These are phyloP conservation scores for Kregervanrija delftensis DNA, from an alignment of 805 yeast species.

Conservation along the genomic window DNA sequence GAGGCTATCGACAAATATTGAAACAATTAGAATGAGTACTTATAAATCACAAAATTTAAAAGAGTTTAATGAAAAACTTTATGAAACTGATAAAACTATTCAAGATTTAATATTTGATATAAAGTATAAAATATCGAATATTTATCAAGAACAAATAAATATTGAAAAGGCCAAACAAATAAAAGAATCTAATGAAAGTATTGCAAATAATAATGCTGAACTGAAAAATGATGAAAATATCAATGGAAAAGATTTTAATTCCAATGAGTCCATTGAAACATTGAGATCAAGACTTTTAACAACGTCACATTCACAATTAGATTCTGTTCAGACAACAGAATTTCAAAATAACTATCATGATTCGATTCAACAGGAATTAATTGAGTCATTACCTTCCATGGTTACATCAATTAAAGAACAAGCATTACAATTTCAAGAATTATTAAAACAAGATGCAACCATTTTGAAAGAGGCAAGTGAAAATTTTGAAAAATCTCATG, in stretches of 20 bases:
- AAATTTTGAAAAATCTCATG: constrained; percentile 26
- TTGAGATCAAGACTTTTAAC: constrained; percentile 24
- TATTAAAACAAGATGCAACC: constrained; percentile 26
- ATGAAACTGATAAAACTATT: constrained; percentile 7
- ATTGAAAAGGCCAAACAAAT: constrained; percentile 1
- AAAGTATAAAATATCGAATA: constrained; percentile 10
- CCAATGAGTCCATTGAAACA: constrained; percentile 21
- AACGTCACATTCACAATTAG: constrained; percentile 20
- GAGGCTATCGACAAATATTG: constrained; percentile 12
- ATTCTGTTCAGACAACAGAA: constrained; percentile 18
- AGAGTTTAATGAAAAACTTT: constrained; percentile 8
- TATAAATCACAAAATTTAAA: constrained; percentile 3
- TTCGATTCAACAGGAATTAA: constrained; percentile 25
- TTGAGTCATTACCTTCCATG: constrained; percentile 27
- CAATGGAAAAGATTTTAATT: neutral
- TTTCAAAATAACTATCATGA: constrained; percentile 26
- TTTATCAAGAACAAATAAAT: neutral
- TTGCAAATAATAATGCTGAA: neutral
- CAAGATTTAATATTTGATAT: constrained; percentile 12
- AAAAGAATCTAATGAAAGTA: neutral
- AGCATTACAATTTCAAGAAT: constrained; percentile 27
- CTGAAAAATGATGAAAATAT: neutral
- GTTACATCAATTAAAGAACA: constrained; percentile 24
- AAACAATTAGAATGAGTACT: constrained; percentile 10
- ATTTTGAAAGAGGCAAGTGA: constrained; percentile 28